phyloP scores from a whole-genome alignment of 495 filamentous ascomycete species.

The Oleoguttula mirabilis region DNA sequence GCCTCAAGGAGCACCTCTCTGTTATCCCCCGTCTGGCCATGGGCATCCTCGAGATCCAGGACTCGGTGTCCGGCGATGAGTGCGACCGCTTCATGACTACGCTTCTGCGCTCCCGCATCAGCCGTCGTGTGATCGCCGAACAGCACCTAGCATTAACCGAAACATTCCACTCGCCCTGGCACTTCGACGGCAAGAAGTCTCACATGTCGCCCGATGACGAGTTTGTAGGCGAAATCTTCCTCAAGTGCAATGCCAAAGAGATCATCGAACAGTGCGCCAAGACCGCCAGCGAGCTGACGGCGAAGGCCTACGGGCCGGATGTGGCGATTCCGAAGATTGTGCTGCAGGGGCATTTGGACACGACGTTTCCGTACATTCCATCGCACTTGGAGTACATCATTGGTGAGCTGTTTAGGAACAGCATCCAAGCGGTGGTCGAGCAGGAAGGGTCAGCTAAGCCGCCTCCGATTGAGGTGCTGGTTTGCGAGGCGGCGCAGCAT shows the following conservation, averaged over 20 bases:
- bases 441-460: slow-evolving; percentile 41
- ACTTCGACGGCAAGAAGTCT: slow-evolving; percentile 57
- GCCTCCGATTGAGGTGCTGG: slow-evolving; percentile 81
- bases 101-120: slow-evolving; percentile 84
- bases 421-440: slow-evolving; percentile 82
- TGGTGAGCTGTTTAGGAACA: slow-evolving; percentile 89
- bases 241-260: slow-evolving; percentile 84
- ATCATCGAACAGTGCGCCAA: slow-evolving; percentile 74
- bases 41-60: slow-evolving; percentile 80
- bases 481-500: slow-evolving; percentile 90
- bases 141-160: slow-evolving; percentile 95
- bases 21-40: slow-evolving; percentile 90
- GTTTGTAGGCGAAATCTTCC: slow-evolving; percentile 89
- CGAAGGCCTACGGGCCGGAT: slow-evolving; percentile 56
- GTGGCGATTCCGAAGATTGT: slow-evolving; percentile 64
- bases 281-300: slow-evolving; percentile 55
- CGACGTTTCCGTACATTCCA: slow-evolving; percentile 91
- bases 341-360: slow-evolving; percentile 75
- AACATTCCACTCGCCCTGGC: slow-evolving; percentile 85
- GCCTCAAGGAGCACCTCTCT: slow-evolving; percentile 74
- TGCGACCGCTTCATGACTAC: slow-evolving; percentile 95
- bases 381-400: slow-evolving; percentile 96
- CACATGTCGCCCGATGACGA: slow-evolving; percentile 51
- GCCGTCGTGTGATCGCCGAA: slow-evolving; percentile 90
- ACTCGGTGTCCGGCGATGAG: slow-evolving; percentile 60